Evolutionary conservation across 1,284 basidiomycete species (phyloP).

Genomic region (Dichomitus squalens): DNA sequence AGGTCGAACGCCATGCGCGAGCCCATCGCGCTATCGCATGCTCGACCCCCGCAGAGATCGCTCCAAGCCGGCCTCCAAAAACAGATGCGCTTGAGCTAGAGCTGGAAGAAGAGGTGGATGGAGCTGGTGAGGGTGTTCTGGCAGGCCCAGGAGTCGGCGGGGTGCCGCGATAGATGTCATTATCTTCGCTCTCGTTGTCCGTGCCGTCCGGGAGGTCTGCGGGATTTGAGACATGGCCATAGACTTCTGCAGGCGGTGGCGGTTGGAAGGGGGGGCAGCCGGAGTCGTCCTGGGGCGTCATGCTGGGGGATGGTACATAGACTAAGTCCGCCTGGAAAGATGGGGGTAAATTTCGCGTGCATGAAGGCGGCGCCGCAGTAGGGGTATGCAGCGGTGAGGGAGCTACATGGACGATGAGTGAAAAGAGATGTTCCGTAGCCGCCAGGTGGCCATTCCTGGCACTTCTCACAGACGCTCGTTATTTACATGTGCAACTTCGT

Average conservation of each 20-base stretch:
- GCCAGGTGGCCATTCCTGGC: not conserved
- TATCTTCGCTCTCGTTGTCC: slow-evolving; percentile 39
- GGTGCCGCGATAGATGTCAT: slow-evolving; percentile 66
- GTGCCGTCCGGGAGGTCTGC: slow-evolving; percentile 13
- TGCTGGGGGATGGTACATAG: slow-evolving; percentile 4
- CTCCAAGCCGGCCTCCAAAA: slow-evolving; percentile 41
- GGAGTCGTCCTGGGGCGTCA: slow-evolving; percentile 19
- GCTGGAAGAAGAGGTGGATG: slow-evolving; percentile 37
- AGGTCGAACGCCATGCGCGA: slow-evolving; percentile 46
- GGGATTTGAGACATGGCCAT: slow-evolving; percentile 24
- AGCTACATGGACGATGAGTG: slow-evolving; percentile 23
- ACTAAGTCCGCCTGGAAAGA: not conserved
- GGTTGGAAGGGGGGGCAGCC: slow-evolving; percentile 12
- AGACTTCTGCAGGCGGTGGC: slow-evolving; percentile 18
- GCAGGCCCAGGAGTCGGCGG: slow-evolving; percentile 33
- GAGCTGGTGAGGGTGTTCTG: slow-evolving; percentile 33
- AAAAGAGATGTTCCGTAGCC: not conserved
- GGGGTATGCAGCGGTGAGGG: slow-evolving; percentile 4
- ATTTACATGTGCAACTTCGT: too few relatives aligned
- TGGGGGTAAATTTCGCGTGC: slow-evolving; percentile 10
- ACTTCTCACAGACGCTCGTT: not conserved
- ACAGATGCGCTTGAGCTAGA: slow-evolving; percentile 34
- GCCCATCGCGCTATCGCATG: slow-evolving; percentile 51
- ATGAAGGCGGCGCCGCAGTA: slow-evolving; percentile 14
- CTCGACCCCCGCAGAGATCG: slow-evolving; percentile 46